phyloP scores from a whole-genome alignment of 2,329 filamentous ascomycete genomes.

The Sporothrix curviconia region DNA sequence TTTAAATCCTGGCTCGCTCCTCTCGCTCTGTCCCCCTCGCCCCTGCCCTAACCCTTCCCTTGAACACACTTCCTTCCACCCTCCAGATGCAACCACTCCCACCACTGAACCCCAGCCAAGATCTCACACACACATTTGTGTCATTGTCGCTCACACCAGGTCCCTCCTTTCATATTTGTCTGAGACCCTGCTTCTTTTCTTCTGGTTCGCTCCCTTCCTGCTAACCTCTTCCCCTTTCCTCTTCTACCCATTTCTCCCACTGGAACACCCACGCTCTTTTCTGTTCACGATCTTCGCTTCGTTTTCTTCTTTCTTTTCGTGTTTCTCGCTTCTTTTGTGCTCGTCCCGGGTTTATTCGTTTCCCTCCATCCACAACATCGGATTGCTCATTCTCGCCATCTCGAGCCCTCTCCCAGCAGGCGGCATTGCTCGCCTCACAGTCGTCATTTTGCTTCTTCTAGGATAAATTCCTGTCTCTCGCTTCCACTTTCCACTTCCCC shows the following conservation, averaged over 20 bases:
- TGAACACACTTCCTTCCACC: not conserved
- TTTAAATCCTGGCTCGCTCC: slow-evolving; percentile 5
- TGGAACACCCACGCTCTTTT: not conserved
- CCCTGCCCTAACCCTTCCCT: slow-evolving; percentile 6
- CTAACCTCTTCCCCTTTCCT: not conserved
- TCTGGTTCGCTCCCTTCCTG: not conserved
- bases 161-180: slow-evolving; percentile 31
- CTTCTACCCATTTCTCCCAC: not conserved
- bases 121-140: slow-evolving; percentile 33
- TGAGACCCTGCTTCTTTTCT: slow-evolving; percentile 3
- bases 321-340: slow-evolving; percentile 16
- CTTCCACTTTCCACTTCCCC: slow-evolving; percentile 11
- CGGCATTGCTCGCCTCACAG: slow-evolving; percentile 2
- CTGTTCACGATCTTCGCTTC: slow-evolving; percentile 16
- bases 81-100: slow-evolving; percentile 8
- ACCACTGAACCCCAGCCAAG: slow-evolving; percentile 24
- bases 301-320: slow-evolving; percentile 8
- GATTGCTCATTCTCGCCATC: too few species aligned
- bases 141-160: slow-evolving; percentile 29
- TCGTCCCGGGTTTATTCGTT: slow-evolving; percentile 14
- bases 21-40: not conserved
- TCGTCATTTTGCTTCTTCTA: slow-evolving; percentile 1
- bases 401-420: not conserved
- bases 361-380: not conserved
- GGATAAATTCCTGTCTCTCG: slow-evolving; percentile 12